Base-by-base conservation (phyloP, 2,329 filamentous ascomycete genomes). In the Aspergillus japonicus region DNA sequence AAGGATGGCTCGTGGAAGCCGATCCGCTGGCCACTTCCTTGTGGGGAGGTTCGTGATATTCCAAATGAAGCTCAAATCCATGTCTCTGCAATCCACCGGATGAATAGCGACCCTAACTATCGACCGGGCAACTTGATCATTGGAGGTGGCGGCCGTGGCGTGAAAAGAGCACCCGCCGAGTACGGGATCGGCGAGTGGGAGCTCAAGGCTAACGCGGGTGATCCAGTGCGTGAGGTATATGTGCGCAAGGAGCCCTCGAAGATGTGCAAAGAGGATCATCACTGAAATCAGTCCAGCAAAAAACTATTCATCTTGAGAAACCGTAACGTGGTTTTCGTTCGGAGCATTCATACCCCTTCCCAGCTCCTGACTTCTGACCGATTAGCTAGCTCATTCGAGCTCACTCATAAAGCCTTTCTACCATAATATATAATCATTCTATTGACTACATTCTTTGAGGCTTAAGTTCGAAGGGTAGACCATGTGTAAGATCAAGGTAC, bases 41-140 rank as follows among this genome's bases (percentile, higher is more conserved):
- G 87, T 31, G 91, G 91, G 10, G 90, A 94, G 74, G 86, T 89
- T 0, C 84, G 91, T 16, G 91, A 95, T 68, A 87, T 95, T 1
- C 91, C 91, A 0, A 75, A 84, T 8, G 81, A 88, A 56, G 90
- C 87, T 0, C 81, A 87, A 23, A 84, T 95, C 2, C 91, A 95
- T 67, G 84, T 87, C 47, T 90, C 87, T 23, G 91, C 91, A 0
- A 86, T 95, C 59, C 84, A 85, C 19, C 83, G 91, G 6, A 89
- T 95, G 86, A 73, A 85, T 50, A 74, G 78, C 7, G 83, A 92
- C 61, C 71, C 80, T 1, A 78, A 67, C 0, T 95, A 94, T 68
- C 82, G 91, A 0, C 91, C 91, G 0, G 91, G 91, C 0, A 95
- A 95, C 62, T 73, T 95, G 56, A 92, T 95, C 61, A 76, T 93